Conservation (phyloP, 371 early-diverging fungal genomes). For the Mucor circinelloides region DNA sequence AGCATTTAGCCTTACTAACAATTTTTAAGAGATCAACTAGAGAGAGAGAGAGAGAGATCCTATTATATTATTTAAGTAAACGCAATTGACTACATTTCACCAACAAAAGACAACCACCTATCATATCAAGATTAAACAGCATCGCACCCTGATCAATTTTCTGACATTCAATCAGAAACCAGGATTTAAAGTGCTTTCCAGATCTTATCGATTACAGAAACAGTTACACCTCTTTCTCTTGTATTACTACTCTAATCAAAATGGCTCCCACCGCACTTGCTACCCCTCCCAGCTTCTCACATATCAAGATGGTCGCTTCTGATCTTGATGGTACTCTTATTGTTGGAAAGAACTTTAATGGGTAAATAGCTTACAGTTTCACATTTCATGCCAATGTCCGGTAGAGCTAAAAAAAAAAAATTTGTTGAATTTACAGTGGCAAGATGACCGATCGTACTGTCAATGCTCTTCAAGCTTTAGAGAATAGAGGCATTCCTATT, state of each 20-base stretch:
- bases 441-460: constrained; percentile 30
- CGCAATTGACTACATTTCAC: no score
- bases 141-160: background rate
- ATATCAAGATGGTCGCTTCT: constrained; percentile 39
- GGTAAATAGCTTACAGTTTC: constrained; percentile 19
- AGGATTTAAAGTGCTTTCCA: background rate
- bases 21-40: no score
- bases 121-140: background rate
- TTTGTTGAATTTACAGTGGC: constrained; percentile 2
- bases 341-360: constrained; percentile 20
- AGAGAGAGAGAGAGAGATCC: no score
- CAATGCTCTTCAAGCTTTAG: constrained; percentile 32
- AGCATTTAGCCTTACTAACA: no score
- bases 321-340: constrained; percentile 46
- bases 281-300: constrained; percentile 7
- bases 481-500: constrained; percentile 33
- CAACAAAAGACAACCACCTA: background rate
- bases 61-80: no score
- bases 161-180: constrained; percentile 1
- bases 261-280: constrained; percentile 8
- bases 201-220: background rate
- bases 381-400: background rate
- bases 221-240: background rate
- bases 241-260: background rate
- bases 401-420: background rate